Evolutionary conservation across 2,329 filamentous ascomycete genomes (phyloP), one percentile per base, ranked within the genome.

Genomic region (Teratosphaeria pseudoeucalypti): DNA sequence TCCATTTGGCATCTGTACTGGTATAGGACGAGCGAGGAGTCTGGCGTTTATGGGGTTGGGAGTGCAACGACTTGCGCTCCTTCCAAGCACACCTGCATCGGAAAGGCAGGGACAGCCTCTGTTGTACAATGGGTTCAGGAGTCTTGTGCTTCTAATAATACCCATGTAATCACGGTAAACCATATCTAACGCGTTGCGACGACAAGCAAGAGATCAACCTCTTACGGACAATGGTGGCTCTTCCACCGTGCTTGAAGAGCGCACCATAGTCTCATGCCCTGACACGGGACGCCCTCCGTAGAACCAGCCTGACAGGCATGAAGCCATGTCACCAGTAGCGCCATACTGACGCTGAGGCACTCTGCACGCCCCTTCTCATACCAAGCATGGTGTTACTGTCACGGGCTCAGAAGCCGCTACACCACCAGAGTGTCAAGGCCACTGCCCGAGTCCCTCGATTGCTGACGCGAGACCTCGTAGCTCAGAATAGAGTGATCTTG

Each of bases 401-500:
- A n/a, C 37, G 16, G 5, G 12, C 37, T 16, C 16, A n/a, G 16
- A 16, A 16, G 6, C 16, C 7, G 52, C 32, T 32, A 52, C 37
- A 54, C 49, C 14, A 58, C 34, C 27, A 60, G 7, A 34, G 11
- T 29, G 10, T 27, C 57, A 14, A 61, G n/a, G 53, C 59, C 62
- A n/a, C 65, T 60, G 14, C 47, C 65, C 26, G 62, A 60, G 52
- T 64, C 61, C 34, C 56, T 23, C n/a, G 29, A 57, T 23, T 59
- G 62, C 34, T 57, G 58, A 57, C 69, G 74, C 26, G 67, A 66
- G n/a, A 90, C 72, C 71, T 89, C 85, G 74, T 90, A 92, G 60
- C 81, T 85, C 64, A 90, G 68, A 32, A 92, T 80, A 1, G 82
- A 81, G 66, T 89, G 84, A 71, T 90, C 84, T 60, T 81, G 80